Base-by-base conservation (phyloP, 2,329 filamentous ascomycete species). In the Diaporthe sp. region DNA sequence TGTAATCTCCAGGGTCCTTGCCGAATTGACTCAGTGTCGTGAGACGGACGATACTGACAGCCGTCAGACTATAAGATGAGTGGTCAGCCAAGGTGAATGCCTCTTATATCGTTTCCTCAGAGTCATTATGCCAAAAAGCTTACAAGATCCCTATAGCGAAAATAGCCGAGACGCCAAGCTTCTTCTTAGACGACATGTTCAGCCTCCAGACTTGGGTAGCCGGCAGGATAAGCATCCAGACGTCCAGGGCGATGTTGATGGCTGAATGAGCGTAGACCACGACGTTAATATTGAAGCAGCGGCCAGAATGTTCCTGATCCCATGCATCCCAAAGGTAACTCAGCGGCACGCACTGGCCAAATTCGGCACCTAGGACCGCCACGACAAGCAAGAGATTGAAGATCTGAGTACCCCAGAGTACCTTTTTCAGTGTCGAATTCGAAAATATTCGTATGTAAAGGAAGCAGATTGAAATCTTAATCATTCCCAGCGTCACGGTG, bases 161-260 rank as follows among this genome's bases (percentile, higher is more conserved):
- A 55, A 85, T 84, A 9, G 81, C 76, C 0, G 79, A 80, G 10
- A 86, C 79, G 6, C 80, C 82, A 25, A 85, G 72, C 76, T 85
- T 86, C 75, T 86, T 85, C 63, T 84, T 85, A 58, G 75, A 78
- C 0, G 85, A 85, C 76, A 86, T 81, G 68, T 85, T 83, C 9
- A 86, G 79, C 37, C 79, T 81, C 76, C 84, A 81, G n/a, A 87
- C 80, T 13, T 85, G 83, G 4, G 81, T 81, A 73, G 85, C 82
- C 1, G 85, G 85, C 7, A 87, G 79, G 4, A 81, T 78, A 72
- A 84, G 85, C 55, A 85, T 85, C 37, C 85, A 72, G 10, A 87
- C 61, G 78, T 87, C 84, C 22, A 85, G 85, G 42, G 84, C 63
- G 72, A 87, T 85, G 78, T 86, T 86, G 37, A 86, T 79, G 7